Percentiles rank a stretch among this genome's conserved stretches.
Evolutionary conservation across 495 filamentous ascomycete species (phyloP).

Genomic region (Pseudotulostoma volvatum): DNA sequence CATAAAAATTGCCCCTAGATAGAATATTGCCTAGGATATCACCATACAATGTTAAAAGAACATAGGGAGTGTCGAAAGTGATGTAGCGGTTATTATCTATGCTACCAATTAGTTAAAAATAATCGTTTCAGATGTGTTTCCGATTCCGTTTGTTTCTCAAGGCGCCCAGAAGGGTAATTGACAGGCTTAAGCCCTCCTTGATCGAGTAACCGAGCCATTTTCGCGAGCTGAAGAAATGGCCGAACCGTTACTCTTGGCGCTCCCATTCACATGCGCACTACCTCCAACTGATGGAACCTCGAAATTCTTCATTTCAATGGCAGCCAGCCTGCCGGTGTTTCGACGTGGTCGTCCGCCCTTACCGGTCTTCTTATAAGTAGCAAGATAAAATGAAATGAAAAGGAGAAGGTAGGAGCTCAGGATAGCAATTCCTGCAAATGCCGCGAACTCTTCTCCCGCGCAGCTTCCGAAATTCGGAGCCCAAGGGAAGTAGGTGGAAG

Average conservation of each 20-base stretch:
- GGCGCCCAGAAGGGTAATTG: too few relatives aligned
- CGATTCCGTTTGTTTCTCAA: too few relatives aligned
- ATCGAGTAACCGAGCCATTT: conserved; percentile 32
- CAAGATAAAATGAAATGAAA: conserved; percentile 97
- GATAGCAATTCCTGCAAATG: conserved; percentile 82
- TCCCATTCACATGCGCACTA: conserved; percentile 11
- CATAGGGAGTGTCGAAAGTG: too few relatives aligned
- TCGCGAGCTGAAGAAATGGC: conserved; percentile 22
- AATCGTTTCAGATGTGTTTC: too few relatives aligned
- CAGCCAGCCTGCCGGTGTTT: conserved; percentile 34
- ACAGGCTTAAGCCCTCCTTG: conserved; percentile 32
- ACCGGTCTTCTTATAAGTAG: conserved; percentile 81
- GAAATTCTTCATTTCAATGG: conserved; percentile 38
- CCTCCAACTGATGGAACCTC: conserved; percentile 24
- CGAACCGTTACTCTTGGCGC: conserved; percentile 19
- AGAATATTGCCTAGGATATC: too few relatives aligned
- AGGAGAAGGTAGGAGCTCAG: conserved; percentile 87
- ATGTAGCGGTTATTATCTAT: too few relatives aligned
- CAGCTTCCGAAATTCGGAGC: conserved; percentile 72
- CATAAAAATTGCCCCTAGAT: too few relatives aligned
- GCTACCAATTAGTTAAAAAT: too few relatives aligned
- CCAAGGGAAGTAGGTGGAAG: conserved; percentile 75
- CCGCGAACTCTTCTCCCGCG: conserved; percentile 94
- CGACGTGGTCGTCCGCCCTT: conserved; percentile 39
- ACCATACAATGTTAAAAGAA: too few relatives aligned